Base-by-base conservation (phyloP, 176 grass and related monocot species). In the Rhynchospora tenuis region DNA sequence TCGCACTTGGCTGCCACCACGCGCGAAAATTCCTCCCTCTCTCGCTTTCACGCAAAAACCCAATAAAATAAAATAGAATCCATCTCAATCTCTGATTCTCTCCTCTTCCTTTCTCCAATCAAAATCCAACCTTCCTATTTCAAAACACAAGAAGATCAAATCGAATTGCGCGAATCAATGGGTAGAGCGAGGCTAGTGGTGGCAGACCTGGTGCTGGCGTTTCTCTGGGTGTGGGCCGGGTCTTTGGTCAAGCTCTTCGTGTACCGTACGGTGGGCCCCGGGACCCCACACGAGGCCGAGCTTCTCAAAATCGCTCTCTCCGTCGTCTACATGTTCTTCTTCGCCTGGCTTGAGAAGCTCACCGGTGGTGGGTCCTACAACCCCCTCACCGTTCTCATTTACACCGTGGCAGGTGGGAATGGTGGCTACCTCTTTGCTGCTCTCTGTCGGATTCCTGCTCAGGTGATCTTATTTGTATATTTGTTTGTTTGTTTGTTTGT, bases 311-410 rank as follows among this genome's bases (percentile, higher is more conserved):
- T 99, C 61, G 87, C 64, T 10, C 96, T 99, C 89, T 91, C 89
- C 58, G 16, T 99, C 33, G 47, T 77, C 0, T 99, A 95, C 91
- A 95, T 95, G 96, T 99, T 99, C 89, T 0, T 95, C 84, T 99
- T 99, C 85, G 93, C 96, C 84, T 89, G 89, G 93, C 86, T 99
- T 22, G 91, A 88, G 77, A 59, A 23, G 11, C 33, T 85, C 68
- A 88, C 89, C 10, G 88, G 88, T 17, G 96, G 93, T 38, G 96
- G 79, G 38, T 93, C 93, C 63, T 99, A 99, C 83, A 95, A 95
- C 65, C 96, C 96, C 13, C 91, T 99, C 73, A 90, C 93, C 68
- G 85, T 87, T 29, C 88, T 99, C 56, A 81, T 91, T 62, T 90
- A 77, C 46, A 90, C 89, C 28, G 46, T 99, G 58, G 80, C 90